Base-by-base conservation (phyloP, 176 grass and related monocot species). In the Thalia dealbata region DNA sequence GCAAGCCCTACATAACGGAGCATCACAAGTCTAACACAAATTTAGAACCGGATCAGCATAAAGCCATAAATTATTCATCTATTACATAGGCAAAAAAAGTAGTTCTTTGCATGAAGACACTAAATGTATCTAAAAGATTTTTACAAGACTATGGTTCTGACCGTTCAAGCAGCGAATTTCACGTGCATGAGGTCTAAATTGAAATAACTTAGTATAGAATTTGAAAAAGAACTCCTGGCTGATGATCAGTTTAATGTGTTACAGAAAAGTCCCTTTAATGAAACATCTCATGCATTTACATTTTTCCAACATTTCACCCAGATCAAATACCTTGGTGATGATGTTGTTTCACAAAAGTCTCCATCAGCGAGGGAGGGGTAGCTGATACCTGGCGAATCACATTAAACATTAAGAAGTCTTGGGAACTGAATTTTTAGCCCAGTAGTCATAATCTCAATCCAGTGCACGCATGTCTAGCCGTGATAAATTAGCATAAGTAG, bases 321-420 rank as follows among this genome's bases (percentile, higher is more conserved):
- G 61, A 63, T 28, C 61, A 63, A 63, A 63, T 63, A 63, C 61
- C 25, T 63, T 10, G 25, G 13, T 63, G 61, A 63, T 63, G 26
- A 63, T 63, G 26, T 28, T 63, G 26, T 14, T 63, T 63, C 61
- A 14, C 8, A 12, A 28, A 3, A 6, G 6, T 2, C 38, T 68
- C 38, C 65, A 19, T 65, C 62, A 32, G 62, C 35, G 24, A 32
- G 62, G 27, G 14, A 65, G 62, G 27, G 14, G 35, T 65, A 65
- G 28, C 27, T 65, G 62, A 65, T 18, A 8, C 14, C 27, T 65
- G 27, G 35, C 30, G 30, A 13, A 13, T 6, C 13, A 13, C 2
- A 32, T 14, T 30, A 65, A 32, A 32, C 27, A 32, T 65, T 65
- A 35, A 32, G 10, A 16, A 65, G 62, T n/a, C 28, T 32, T 27